These are phyloP conservation scores for Alliaria petiolata DNA, from an alignment of 345 rosid genomes.

Conservation along the genomic window DNA sequence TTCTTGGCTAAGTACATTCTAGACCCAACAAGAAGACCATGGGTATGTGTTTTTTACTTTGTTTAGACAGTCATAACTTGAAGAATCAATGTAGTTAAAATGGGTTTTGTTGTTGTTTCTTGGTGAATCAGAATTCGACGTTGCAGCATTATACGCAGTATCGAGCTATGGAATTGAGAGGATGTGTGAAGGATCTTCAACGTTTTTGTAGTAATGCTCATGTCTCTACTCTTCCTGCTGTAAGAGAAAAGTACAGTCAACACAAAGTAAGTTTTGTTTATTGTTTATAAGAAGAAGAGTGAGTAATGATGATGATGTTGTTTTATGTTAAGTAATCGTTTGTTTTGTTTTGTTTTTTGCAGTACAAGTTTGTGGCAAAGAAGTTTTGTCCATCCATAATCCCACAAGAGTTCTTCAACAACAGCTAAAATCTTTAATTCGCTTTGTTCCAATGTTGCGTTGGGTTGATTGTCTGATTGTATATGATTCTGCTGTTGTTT, in stretches of 20 bases:
- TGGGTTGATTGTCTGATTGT: constrained; percentile 19
- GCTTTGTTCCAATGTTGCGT: constrained; percentile 19
- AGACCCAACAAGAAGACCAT: constrained; percentile 72
- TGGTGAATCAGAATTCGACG: constrained; percentile 57
- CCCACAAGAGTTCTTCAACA: constrained; percentile 60
- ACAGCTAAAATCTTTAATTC: constrained; percentile 4
- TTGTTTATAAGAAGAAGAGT: neutral
- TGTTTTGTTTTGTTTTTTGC: neutral
- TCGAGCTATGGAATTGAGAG: constrained; percentile 53
- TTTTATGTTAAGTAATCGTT: neutral
- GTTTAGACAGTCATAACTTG: neutral
- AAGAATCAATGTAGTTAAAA: neutral
- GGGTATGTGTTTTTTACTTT: constrained; percentile 52
- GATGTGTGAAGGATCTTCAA: constrained; percentile 78
- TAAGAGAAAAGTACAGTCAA: constrained; percentile 83
- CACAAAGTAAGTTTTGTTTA: constrained; percentile 68
- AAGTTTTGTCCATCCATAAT: constrained; percentile 72
- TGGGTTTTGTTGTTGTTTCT: neutral
- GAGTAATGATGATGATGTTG: neutral
- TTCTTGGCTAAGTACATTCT: constrained; percentile 83
- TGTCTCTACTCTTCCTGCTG: constrained; percentile 70
- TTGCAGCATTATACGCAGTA: constrained; percentile 84
- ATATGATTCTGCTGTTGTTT: constrained; percentile 11
- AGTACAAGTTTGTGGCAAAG: constrained; percentile 63
- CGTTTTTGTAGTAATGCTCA: constrained; percentile 48